Evolutionary conservation across 371 early-diverging fungal genomes (phyloP).

Genomic region (Mortierella sp.): DNA sequence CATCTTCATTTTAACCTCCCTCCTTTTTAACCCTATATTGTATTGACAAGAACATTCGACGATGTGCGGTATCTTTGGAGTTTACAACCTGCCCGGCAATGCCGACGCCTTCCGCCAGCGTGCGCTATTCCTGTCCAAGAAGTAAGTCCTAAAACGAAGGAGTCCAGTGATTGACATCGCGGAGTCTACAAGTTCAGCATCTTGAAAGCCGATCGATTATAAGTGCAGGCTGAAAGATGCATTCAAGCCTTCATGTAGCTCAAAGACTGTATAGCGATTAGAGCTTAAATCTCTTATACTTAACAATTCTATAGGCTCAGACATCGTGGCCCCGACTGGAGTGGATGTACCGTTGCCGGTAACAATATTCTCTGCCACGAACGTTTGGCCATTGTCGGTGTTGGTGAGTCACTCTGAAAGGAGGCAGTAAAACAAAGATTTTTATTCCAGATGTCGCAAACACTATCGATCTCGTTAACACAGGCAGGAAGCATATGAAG

Average conservation of each 20-base stretch:
- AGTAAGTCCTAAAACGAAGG: conserved; percentile 62
- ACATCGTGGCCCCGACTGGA: conserved; percentile 98
- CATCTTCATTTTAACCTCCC: not conserved
- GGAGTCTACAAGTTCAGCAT: no score
- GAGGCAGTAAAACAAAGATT: no score
- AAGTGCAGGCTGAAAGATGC: not conserved
- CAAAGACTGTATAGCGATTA: no score
- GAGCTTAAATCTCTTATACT: no score
- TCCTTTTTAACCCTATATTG: not conserved
- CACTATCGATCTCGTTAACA: no score
- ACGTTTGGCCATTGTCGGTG: conserved; percentile 97
- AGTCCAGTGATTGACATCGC: no score
- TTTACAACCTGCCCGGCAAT: conserved; percentile 88
- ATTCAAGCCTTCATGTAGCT: no score
- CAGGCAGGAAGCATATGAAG: not conserved
- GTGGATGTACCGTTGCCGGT: conserved; percentile 82
- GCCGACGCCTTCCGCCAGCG: conserved; percentile 81
- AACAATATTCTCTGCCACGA: conserved; percentile 95
- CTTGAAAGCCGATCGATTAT: no score
- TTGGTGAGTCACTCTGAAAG: conserved; percentile 88
- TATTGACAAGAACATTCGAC: conserved; percentile 8
- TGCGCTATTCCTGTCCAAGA: conserved; percentile 89
- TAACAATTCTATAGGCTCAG: conserved; percentile 75
- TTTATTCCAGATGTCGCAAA: no score
- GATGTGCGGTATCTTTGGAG: conserved; percentile 98